Base-by-base conservation (phyloP, 2,329 filamentous ascomycete genomes). In the Sporothrix variecibatus region DNA sequence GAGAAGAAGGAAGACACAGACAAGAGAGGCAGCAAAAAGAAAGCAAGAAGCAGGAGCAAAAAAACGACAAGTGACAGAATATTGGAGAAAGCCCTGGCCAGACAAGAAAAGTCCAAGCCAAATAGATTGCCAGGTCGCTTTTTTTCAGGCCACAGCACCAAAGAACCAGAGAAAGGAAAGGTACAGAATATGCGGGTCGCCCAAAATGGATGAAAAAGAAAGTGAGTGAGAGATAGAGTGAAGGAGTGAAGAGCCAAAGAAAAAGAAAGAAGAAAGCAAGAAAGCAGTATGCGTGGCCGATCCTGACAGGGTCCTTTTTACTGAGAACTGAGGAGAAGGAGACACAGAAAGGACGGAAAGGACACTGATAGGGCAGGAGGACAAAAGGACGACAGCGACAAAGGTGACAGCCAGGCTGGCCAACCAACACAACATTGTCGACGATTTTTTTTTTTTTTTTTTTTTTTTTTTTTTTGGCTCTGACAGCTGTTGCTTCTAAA, bases 141-240 rank as follows among this genome's bases (percentile, higher is more conserved):
- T 15, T 46, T 49, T 49, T 49, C 1, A 49, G 43, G 43, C 15
- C 53, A 9, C 23, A 49, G 11, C 15, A 49, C 4, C 15, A 5
- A 3, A 2, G 15, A 23, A 64, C 31, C 31, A 40, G 20, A 64
- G 17, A 17, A 64, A 28, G 34, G 12, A 51, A 49, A 51, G 40
- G 46, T 31, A 49, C 43, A 51, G 9, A 34, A 69, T 69, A 69
- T 69, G 67, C 67, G 56, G 38, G 67, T 53, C 20, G 46, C 67
- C 67, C 67, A 69, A 69, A 69, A 53, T 28, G 67, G 43, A 31
- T 26, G 58, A 12, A 11, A 8, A 49, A 12, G 2, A 12, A 34
- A 26, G n/a, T 20, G 23, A 49, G 17, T 20, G 26, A 5, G 3
- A 8, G 26, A 49, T 5, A 28, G 23, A 26, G 26, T 17, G 11